phyloP scores from a whole-genome alignment of 345 rosid genomes.

The Eucalyptus brandiana region DNA sequence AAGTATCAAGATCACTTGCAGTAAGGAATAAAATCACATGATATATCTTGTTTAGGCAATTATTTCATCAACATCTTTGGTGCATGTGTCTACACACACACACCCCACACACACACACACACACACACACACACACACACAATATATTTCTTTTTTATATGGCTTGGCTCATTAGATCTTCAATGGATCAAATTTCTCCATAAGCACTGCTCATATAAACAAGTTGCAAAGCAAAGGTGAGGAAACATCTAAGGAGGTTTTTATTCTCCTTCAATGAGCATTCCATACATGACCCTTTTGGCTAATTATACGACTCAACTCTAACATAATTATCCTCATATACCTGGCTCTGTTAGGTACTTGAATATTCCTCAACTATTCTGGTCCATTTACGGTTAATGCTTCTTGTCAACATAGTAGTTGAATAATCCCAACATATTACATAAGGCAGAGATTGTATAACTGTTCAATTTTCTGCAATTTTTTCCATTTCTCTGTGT shows the following conservation, averaged over 20 bases:
- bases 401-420: background rate
- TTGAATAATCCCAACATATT: background rate
- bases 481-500: background rate
- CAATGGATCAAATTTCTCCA: background rate
- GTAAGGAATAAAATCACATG: background rate
- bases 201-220: background rate
- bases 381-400: background rate
- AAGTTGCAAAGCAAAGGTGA: background rate
- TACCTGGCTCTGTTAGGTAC: background rate
- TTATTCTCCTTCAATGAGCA: background rate
- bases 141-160: background rate
- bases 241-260: background rate
- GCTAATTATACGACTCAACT: background rate
- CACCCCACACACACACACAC: background rate
- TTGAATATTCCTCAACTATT: background rate
- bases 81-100: background rate
- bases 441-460: background rate
- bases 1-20: background rate
- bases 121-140: background rate
- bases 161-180: background rate
- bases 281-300: background rate
- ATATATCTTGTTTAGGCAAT: background rate
- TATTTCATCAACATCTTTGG: background rate
- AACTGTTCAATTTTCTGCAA: background rate
- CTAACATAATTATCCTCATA: background rate